Conservation (phyloP, 176 grass and related monocot species). For the Zea luxurians region DNA sequence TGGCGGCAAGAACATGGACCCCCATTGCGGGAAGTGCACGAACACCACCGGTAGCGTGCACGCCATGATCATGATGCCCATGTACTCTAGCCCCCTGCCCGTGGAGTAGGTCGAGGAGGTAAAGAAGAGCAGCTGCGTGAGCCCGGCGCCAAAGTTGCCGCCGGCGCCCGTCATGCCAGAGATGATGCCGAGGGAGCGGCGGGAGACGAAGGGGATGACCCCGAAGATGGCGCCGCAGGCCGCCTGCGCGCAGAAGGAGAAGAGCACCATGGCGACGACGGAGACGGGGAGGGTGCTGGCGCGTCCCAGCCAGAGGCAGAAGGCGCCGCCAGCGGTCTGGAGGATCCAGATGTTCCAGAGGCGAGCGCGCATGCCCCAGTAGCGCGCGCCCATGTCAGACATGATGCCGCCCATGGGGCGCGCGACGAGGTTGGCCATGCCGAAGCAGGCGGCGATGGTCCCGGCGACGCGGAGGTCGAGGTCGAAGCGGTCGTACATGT, state of each 20-base stretch:
- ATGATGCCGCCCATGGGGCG: constrained; percentile 60
- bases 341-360: constrained; percentile 95
- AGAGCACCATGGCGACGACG: constrained; percentile 68
- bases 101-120: constrained; percentile 69
- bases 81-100: constrained; percentile 46
- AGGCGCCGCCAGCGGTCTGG: constrained; percentile 77
- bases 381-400: constrained; percentile 56
- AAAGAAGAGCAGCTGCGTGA: constrained; percentile 91
- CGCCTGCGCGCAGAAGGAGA: constrained; percentile 80
- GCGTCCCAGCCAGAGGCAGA: constrained; percentile 63
- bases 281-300: constrained; percentile 54
- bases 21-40: constrained; percentile 93
- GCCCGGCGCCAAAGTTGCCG: constrained; percentile 68
- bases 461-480: constrained; percentile 72
- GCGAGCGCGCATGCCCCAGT: constrained; percentile 73
- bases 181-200: constrained; percentile 72
- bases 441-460: constrained; percentile 81
- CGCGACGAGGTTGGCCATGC: constrained; percentile 82
- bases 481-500: constrained; percentile 74
- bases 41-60: constrained; percentile 61
- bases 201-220: constrained; percentile 70
- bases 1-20: constrained; percentile 75
- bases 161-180: constrained; percentile 71
- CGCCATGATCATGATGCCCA: constrained; percentile 93
- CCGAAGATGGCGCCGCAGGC: constrained; percentile 83